A percentile compares a stretch with the other conserved stretches of the same genome.
These are phyloP conservation scores for Pseudogymnoascus sp. DNA, from an alignment of 2,329 filamentous ascomycete genomes.

Conservation along the genomic window DNA sequence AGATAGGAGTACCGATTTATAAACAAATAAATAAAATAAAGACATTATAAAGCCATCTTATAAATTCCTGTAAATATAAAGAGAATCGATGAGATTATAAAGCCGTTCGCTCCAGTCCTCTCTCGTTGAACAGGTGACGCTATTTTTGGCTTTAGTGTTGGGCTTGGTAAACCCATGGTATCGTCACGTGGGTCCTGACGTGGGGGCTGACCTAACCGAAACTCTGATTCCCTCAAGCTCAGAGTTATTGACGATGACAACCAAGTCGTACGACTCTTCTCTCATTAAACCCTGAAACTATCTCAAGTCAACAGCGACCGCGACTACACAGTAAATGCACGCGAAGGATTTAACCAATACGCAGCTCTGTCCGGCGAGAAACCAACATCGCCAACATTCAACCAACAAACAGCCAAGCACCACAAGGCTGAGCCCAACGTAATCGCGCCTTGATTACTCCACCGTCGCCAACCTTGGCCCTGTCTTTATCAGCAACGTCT, in stretches of 20 bases:
- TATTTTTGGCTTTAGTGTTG: constrained; percentile 1
- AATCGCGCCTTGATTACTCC: constrained; percentile 7
- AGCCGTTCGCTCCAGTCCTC: neutral
- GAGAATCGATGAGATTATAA: neutral
- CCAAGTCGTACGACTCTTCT: neutral
- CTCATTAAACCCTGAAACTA: neutral
- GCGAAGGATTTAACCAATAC: neutral
- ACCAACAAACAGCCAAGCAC: constrained; percentile 2
- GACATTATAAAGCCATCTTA: neutral
- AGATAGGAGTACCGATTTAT: constrained; percentile 21
- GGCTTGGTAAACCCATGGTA: neutral
- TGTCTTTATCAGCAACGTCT: neutral
- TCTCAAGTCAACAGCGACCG: neutral
- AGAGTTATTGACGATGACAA: neutral
- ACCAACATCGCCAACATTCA: neutral
- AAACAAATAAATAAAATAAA: neutral
- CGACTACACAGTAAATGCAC: neutral
- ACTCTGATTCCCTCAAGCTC: constrained; percentile 1
- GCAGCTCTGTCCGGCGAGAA: neutral
- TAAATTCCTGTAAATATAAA: neutral
- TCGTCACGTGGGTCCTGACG: neutral
- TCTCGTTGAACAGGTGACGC: neutral
- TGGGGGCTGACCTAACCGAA: constrained; percentile 7
- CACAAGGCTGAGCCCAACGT: constrained; percentile 6
- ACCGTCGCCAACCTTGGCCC: neutral